Percentiles rank a stretch among this genome's conserved stretches.
These are phyloP conservation scores for Lotus japonicus DNA, from an alignment of 306 rosid genomes.

Conservation along the genomic window DNA sequence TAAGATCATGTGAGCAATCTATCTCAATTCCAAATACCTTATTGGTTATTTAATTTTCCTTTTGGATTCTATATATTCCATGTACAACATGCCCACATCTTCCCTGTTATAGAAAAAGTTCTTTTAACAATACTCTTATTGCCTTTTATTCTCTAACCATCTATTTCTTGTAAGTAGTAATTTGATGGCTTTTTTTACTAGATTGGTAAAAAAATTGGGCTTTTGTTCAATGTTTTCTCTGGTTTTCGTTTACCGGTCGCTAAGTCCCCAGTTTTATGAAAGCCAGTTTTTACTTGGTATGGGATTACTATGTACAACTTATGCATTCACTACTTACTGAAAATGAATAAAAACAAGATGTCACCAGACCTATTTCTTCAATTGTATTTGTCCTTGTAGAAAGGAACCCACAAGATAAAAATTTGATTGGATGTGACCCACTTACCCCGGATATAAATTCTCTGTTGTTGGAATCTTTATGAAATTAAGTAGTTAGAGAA, in stretches of 20 bases:
- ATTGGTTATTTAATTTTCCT: constrained; percentile 25
- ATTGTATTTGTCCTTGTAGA: neutral
- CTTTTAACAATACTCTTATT: neutral
- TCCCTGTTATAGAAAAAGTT: constrained; percentile 3
- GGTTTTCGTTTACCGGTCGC: constrained; percentile 21
- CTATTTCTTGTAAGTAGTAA: neutral
- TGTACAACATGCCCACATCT: neutral
- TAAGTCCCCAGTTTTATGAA: constrained; percentile 41
- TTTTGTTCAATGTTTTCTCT: constrained; percentile 18
- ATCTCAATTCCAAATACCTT: constrained; percentile 2
- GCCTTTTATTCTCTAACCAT: constrained; percentile 6
- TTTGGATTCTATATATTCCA: neutral
- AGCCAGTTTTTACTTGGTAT: constrained; percentile 32
- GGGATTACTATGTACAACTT: constrained; percentile 11
- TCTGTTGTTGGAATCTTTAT: neutral
- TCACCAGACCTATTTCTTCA: neutral
- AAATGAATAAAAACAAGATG: constrained; percentile 14
- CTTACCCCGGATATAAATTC: neutral
- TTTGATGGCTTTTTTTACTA: constrained; percentile 12
- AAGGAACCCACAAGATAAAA: constrained; percentile 22
- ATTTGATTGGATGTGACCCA: constrained; percentile 26
- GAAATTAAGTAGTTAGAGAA: neutral
- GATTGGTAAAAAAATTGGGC: neutral
- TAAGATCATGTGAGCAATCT: constrained; percentile 68
- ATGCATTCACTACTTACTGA: constrained; percentile 11